Conservation (phyloP, 768 basidiomycete species). For the Boletus fagicola region DNA sequence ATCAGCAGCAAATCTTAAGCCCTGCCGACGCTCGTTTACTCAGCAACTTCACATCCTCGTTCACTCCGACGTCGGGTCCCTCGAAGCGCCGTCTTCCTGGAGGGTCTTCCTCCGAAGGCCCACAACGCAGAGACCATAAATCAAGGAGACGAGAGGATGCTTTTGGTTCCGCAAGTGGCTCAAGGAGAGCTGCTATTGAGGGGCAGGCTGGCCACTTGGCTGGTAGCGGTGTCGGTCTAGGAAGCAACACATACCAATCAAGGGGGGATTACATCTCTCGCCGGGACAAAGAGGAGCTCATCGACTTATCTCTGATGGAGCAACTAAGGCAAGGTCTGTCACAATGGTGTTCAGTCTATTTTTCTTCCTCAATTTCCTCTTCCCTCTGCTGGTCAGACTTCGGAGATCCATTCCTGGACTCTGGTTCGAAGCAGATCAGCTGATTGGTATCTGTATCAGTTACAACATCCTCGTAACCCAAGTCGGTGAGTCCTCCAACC, state of each 20-base stretch:
- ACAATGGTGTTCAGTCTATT: neutral
- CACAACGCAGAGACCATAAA: slow-evolving; percentile 50
- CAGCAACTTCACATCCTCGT: slow-evolving; percentile 19
- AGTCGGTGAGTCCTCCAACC: slow-evolving; percentile 8
- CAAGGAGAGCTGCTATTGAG: slow-evolving; percentile 27
- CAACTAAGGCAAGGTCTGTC: slow-evolving; percentile 52
- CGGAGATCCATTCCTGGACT: slow-evolving; percentile 54
- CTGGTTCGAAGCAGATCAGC: slow-evolving; percentile 28
- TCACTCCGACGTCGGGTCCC: slow-evolving; percentile 28
- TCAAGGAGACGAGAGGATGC: slow-evolving; percentile 48
- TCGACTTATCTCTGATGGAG: slow-evolving; percentile 50
- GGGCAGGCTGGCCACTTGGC: slow-evolving; percentile 17
- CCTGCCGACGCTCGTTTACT: slow-evolving; percentile 21
- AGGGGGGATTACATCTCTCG: slow-evolving; percentile 41
- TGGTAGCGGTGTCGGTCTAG: slow-evolving; percentile 10
- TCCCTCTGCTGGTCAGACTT: slow-evolving; percentile 38
- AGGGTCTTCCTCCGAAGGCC: slow-evolving; percentile 42
- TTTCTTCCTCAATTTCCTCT: slow-evolving; percentile 1
- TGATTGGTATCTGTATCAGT: slow-evolving; percentile 3
- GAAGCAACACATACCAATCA: slow-evolving; percentile 24
- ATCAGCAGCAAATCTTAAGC: slow-evolving; percentile 27
- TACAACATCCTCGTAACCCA: neutral
- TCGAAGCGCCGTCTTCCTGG: slow-evolving; percentile 54
- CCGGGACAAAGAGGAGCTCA: slow-evolving; percentile 55
- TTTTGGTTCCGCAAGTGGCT: slow-evolving; percentile 18